These are phyloP conservation scores for Collybiopsis confluens DNA, from an alignment of 768 basidiomycete species.

Conservation along the genomic window DNA sequence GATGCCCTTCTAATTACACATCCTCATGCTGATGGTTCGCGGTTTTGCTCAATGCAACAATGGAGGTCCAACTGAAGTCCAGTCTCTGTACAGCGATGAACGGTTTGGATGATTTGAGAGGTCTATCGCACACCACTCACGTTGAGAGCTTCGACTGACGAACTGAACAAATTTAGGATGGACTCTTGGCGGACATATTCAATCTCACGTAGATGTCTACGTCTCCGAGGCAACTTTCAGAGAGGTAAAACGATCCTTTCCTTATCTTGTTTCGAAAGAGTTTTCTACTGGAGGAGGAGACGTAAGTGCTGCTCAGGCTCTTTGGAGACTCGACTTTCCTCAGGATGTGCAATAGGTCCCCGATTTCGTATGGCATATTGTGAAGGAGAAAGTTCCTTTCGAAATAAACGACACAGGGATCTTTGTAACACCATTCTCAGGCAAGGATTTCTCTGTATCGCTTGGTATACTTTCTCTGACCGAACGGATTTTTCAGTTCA, in stretches of 20 bases:
- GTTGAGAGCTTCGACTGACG: background rate
- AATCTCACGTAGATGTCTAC: slow-evolving; percentile 73
- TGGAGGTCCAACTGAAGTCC: background rate
- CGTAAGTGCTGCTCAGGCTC: slow-evolving; percentile 39
- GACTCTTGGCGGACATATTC: slow-evolving; percentile 65
- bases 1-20: slow-evolving; percentile 82
- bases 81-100: slow-evolving; percentile 60
- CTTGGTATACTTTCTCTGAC: background rate
- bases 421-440: slow-evolving; percentile 59
- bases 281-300: slow-evolving; percentile 79
- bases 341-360: slow-evolving; percentile 51
- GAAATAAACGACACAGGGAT: slow-evolving; percentile 64
- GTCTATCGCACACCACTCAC: slow-evolving; percentile 31
- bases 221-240: slow-evolving; percentile 58
- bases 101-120: slow-evolving; percentile 85
- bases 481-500: slow-evolving; percentile 43
- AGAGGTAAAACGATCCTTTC: slow-evolving; percentile 69
- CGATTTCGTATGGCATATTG: slow-evolving; percentile 78
- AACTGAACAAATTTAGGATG: slow-evolving; percentile 44
- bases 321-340: slow-evolving; percentile 1
- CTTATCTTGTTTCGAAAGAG: slow-evolving; percentile 75
- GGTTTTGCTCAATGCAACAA: background rate
- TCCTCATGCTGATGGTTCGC: slow-evolving; percentile 74
- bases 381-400: slow-evolving; percentile 64
- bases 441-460: slow-evolving; percentile 29